phyloP scores from a whole-genome alignment of 768 basidiomycete species.

The Boletus edulis region DNA sequence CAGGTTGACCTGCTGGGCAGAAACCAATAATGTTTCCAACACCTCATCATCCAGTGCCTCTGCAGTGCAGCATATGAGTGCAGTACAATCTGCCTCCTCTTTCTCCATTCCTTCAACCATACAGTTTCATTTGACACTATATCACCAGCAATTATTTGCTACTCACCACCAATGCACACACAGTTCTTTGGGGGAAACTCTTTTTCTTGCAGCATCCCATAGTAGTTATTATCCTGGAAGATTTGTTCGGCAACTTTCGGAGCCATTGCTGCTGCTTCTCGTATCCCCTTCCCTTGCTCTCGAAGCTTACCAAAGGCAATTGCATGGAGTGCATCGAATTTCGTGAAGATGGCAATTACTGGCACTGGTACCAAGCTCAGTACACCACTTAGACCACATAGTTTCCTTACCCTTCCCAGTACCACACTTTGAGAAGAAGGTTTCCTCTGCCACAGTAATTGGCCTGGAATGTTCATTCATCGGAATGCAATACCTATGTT shows the following conservation, averaged over 20 bases:
- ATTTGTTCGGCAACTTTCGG: constrained; percentile 10
- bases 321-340: constrained; percentile 32
- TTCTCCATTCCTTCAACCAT: not conserved
- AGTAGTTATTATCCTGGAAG: not conserved
- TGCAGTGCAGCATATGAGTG: not conserved
- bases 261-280: constrained; percentile 2
- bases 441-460: constrained; percentile 27
- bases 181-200: not conserved
- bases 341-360: constrained; percentile 38
- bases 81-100: not conserved
- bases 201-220: not conserved
- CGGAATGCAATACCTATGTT: constrained; percentile 38
- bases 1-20: not conserved
- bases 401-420: constrained; percentile 1
- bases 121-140: no score
- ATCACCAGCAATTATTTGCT: not conserved
- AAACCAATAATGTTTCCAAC: not conserved
- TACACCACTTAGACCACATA: not conserved
- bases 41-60: not conserved
- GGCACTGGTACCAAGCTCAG: constrained; percentile 29
- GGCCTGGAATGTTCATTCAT: constrained; percentile 25
- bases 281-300: constrained; percentile 4
- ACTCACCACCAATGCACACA: not conserved
- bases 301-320: constrained; percentile 15
- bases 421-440: constrained; percentile 26